phyloP scores from a whole-genome alignment of 768 basidiomycete species.

The Candolleomyces efflorescens region DNA sequence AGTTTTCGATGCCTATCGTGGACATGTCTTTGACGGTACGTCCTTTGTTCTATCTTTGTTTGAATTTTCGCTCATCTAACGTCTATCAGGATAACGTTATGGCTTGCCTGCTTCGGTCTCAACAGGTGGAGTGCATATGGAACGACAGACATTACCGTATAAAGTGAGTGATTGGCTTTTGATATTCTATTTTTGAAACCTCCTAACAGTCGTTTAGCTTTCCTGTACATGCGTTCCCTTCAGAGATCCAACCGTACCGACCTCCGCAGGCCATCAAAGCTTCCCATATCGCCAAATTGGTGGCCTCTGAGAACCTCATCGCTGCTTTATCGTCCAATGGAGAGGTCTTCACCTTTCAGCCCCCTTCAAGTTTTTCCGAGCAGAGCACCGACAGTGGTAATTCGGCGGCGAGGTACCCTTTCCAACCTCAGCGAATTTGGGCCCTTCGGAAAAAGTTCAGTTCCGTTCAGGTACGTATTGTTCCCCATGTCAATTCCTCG shows the following conservation, averaged over 20 bases:
- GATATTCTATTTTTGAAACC: neutral
- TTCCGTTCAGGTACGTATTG: slow-evolving; percentile 58
- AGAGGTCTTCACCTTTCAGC: slow-evolving; percentile 84
- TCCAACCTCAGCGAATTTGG: slow-evolving; percentile 90
- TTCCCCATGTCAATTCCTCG: neutral
- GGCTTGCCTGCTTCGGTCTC: slow-evolving; percentile 71
- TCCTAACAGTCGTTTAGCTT: slow-evolving; percentile 43
- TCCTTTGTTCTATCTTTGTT: slow-evolving; percentile 10
- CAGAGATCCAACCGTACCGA: slow-evolving; percentile 72
- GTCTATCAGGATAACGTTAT: slow-evolving; percentile 70
- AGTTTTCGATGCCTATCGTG: slow-evolving; percentile 64
- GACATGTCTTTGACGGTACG: slow-evolving; percentile 72
- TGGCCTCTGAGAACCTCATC: slow-evolving; percentile 72
- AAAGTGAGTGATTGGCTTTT: slow-evolving; percentile 42
- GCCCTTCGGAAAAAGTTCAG: slow-evolving; percentile 83
- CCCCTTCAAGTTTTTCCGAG: slow-evolving; percentile 19
- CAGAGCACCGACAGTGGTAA: slow-evolving; percentile 23
- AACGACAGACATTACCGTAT: slow-evolving; percentile 74
- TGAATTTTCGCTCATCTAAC: neutral
- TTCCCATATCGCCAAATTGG: slow-evolving; percentile 74
- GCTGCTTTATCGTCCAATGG: slow-evolving; percentile 82
- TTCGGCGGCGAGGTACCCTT: slow-evolving; percentile 28
- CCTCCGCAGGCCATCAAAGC: slow-evolving; percentile 73
- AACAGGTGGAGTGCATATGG: slow-evolving; percentile 82
- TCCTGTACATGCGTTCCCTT: slow-evolving; percentile 71